Evolutionary conservation across 176 grass and related monocot species (phyloP).

Genomic region (Musa schizocarpa): DNA sequence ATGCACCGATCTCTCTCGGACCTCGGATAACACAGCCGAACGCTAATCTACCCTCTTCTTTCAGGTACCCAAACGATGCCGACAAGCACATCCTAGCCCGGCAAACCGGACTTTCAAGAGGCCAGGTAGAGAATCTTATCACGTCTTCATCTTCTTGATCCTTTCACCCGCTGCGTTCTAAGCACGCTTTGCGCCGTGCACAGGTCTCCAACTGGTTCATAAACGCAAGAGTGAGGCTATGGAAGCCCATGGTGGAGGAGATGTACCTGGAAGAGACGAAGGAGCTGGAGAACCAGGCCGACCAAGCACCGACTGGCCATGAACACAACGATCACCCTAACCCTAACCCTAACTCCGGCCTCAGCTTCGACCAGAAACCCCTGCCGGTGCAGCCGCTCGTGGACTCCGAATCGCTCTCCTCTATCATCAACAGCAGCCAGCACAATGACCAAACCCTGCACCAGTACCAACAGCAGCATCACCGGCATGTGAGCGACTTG

Average conservation of each 20-base stretch:
- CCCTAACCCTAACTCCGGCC: slow-evolving; percentile 16
- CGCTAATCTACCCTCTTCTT: not conserved
- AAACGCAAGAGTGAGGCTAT: slow-evolving; percentile 78
- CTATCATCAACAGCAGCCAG: not conserved
- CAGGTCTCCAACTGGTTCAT: slow-evolving; percentile 95
- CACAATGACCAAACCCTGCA: not conserved
- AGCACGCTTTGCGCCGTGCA: not conserved
- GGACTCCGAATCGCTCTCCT: slow-evolving; percentile 14
- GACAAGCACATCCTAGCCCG: slow-evolving; percentile 75
- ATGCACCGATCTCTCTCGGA: not conserved
- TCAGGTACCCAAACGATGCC: slow-evolving; percentile 68
- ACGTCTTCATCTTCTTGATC: too few species aligned
- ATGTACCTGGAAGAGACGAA: slow-evolving; percentile 66
- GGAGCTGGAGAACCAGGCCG: not conserved
- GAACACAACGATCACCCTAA: not conserved
- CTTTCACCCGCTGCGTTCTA: too few species aligned
- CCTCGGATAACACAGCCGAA: too few species aligned
- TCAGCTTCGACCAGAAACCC: slow-evolving; percentile 1
- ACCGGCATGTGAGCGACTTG: not conserved
- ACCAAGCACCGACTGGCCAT: not conserved
- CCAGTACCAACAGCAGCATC: not conserved
- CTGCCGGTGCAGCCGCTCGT: not conserved
- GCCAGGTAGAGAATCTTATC: slow-evolving; percentile 32
- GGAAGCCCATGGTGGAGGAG: slow-evolving; percentile 93
- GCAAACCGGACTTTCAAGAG: slow-evolving; percentile 65